Base-by-base conservation (phyloP, 2,329 filamentous ascomycete species). In the Chaetomiaceae sp. region DNA sequence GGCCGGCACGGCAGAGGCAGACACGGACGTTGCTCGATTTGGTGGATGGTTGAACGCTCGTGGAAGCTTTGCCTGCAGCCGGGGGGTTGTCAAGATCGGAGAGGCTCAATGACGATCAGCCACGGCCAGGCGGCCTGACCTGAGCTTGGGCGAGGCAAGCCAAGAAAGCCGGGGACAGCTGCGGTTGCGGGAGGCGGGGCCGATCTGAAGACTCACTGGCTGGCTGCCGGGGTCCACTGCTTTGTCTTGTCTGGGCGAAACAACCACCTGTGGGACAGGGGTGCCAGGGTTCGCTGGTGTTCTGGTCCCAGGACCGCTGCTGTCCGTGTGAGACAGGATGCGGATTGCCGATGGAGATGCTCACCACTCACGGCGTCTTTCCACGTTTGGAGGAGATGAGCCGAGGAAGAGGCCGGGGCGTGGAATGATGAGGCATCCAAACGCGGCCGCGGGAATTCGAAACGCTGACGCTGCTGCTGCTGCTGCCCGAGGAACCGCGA, bases 61-160 rank as follows among this genome's bases (percentile, higher is more conserved):
- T 39, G 47, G 46, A 51, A 52, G 49, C 31, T 36, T 20, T 51
- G 51, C 51, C n/a, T 44, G 51, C 51, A 45, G 48, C 39, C 33
- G 31, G 39, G 17, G 47, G 37, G 27, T 20, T 23, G 20, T 36
- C 25, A 29, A 43, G 50, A 19, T 57, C 29, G 47, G 47, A 55
- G 38, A 55, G 38, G 23, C 27, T 52, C 29, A 58, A 46, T 42
- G 51, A 46, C 53, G 14, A 53, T 49, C 53, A 27, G 44, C 27
- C 27, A 31, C 27, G 8, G 14, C 9, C 27, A 31, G 27, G 8
- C 27, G 25, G 27, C 4, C 27, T 31, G 25, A 7, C 27, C 27
- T 31, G 27, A 9, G 8, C 27, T 31, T 31, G 27, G 27, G 3
- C 27, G 27, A 31, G 27, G 52, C 31, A 47, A 27, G 25, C 29